These are phyloP conservation scores for Bondarzewia mesenterica DNA, from an alignment of 1,284 basidiomycete species.

Conservation along the genomic window DNA sequence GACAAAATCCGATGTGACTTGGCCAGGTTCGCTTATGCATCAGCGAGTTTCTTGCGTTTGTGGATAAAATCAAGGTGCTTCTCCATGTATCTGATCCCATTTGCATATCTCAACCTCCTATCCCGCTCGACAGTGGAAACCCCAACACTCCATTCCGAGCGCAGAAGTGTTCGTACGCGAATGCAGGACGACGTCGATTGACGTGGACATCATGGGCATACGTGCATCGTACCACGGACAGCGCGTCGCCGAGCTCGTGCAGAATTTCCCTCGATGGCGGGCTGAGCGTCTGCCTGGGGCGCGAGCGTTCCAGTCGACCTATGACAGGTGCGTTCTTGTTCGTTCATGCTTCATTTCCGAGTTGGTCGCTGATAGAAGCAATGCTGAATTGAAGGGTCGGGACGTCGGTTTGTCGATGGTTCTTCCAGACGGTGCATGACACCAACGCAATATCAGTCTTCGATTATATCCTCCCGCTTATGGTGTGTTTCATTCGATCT, in stretches of 20 bases:
- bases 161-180: slow-evolving; percentile 68
- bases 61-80: slow-evolving; percentile 58
- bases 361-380: background rate
- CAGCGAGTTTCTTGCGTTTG: slow-evolving; percentile 66
- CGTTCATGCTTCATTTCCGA: slow-evolving; percentile 4
- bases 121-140: slow-evolving; percentile 41
- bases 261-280: slow-evolving; percentile 60
- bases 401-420: slow-evolving; percentile 66
- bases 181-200: slow-evolving; percentile 47
- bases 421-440: slow-evolving; percentile 66
- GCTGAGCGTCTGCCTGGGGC: slow-evolving; percentile 63
- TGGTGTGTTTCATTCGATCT: no score
- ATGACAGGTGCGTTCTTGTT: slow-evolving; percentile 56
- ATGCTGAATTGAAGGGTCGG: slow-evolving; percentile 38
- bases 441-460: slow-evolving; percentile 68
- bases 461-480: slow-evolving; percentile 74
- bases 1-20: background rate
- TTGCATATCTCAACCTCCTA: slow-evolving; percentile 16
- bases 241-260: slow-evolving; percentile 53
- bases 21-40: slow-evolving; percentile 61
- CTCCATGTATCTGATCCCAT: background rate
- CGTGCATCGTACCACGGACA: slow-evolving; percentile 56
- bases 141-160: slow-evolving; percentile 62
- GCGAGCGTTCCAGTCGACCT: slow-evolving; percentile 73
- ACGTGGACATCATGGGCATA: slow-evolving; percentile 72